Evolutionary conservation across 2,329 filamentous ascomycete species (phyloP), one percentile per base, ranked within the genome.

Genomic region (Monosporascus sp.): DNA sequence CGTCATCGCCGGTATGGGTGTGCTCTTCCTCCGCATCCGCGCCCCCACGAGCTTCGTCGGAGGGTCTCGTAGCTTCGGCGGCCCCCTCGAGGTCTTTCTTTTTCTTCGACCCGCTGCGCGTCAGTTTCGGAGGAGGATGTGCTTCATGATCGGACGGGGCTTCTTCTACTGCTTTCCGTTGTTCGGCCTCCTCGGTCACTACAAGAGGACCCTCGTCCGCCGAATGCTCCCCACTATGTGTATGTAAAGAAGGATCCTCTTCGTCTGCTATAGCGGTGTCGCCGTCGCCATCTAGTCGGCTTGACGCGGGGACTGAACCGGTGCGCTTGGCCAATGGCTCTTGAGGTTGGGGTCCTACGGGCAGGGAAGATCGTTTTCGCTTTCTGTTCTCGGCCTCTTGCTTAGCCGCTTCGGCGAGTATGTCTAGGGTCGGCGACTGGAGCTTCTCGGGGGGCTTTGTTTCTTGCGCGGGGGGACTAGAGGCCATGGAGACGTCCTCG

Each of bases 1-100:
- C 79, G 38, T 84, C 80, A 27, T 79, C 85, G 47, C 77, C 80
- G 27, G 74, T 75, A 24, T 68, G 68, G 20, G 77, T 70, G 22
- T 68, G 65, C 48, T 78, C 75, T 44, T 74, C 75, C 22, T 72
- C 70, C 14, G 59, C 57, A 11, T 50, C 60, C 17, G 70, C 69
- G 18, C 60, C 66, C 49, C 67, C 69, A 37, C 61, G 60, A 31
- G 69, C 68, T 17, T 62, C 65, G n/a, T 68, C 68, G 6, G 58
- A 56, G 41, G 50, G 63, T 50, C 54, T 56, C 38, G 58, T 56
- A 8, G 37, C 44, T 27, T 63, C 61, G 24, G 47, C 39, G 20
- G 50, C 50, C 25, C 63, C 60, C 37, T 62, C 63, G 49, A 48
- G 58, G 44, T 39, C 65, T 65, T 60, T 68, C 54, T 55, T 64